Evolutionary conservation across 2,329 filamentous ascomycete species (phyloP), one percentile per base, ranked within the genome.

Genomic region (Leptosphaerulina australis): DNA sequence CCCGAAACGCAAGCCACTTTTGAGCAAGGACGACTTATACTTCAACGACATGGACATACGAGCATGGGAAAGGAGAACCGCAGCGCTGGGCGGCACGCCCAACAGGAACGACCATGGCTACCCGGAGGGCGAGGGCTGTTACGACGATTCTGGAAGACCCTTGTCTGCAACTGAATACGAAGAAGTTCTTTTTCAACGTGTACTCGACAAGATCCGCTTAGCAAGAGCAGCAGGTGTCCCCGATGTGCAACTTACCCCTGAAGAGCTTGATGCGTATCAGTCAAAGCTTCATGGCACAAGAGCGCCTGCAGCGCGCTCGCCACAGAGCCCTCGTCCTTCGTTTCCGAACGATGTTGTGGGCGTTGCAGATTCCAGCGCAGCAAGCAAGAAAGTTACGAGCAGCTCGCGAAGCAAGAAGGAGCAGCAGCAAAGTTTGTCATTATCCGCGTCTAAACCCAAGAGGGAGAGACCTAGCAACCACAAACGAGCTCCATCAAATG

Each of bases 251-350:
- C 81, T 97, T 56, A 91, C 83, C 61, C 83, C 86, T 64, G 85
- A 88, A 44, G 92, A 97, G 72, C 78, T 96, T 62, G 88, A 87
- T 55, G 91, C 91, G 36, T 79, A 96, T 60, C 88, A 93, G 68
- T 83, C 85, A 56, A 80, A 82, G 63, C 77, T 82, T 55, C 83
- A 85, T 69, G 83, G 86, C 14, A 46, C 59, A 45, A 62, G 56
- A 47, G 57, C 60, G 55, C 57, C 63, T 56, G 56, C 64, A 66
- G 63, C 56, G 58, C 66, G 59, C 37, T 56, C 66, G 31, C 55
- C 60, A 51, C 29, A 43, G 28, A 60, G 53, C 29, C 30, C 59
- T 43, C 59, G 58, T 21, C 59, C 61, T 24, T 64, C 68, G 15
- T 52, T 63, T 5, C 59, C 66, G 26, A 66, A 68, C 37, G 68